These are phyloP conservation scores for Lipomyces starkeyi DNA, from an alignment of 805 yeast genomes.

Conservation along the genomic window DNA sequence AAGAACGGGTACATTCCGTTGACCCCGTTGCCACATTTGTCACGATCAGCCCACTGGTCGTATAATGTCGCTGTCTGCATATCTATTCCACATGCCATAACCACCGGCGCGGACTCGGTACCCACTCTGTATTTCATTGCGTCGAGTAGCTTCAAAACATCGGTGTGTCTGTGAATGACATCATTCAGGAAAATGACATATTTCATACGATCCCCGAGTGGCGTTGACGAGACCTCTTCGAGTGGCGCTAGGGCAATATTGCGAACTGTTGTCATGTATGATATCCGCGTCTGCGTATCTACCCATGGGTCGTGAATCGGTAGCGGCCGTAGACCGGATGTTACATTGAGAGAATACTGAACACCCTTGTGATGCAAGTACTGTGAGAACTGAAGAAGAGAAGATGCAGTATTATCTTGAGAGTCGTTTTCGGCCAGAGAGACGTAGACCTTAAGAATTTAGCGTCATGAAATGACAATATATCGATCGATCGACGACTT, in stretches of 20 bases:
- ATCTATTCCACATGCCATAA: slow-evolving; percentile 32
- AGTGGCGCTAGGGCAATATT: slow-evolving; percentile 30
- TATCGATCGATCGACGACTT: not conserved
- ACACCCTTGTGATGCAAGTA: slow-evolving; percentile 23
- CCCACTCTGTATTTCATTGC: slow-evolving; percentile 7
- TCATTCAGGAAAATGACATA: slow-evolving; percentile 28
- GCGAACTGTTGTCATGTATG: slow-evolving; percentile 33
- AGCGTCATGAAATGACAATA: not conserved
- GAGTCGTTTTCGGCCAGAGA: slow-evolving; percentile 34
- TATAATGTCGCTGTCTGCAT: slow-evolving; percentile 31
- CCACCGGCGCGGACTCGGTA: slow-evolving; percentile 17
- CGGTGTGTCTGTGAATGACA: slow-evolving; percentile 27
- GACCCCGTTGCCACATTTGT: slow-evolving; percentile 23
- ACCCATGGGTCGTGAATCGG: slow-evolving; percentile 33
- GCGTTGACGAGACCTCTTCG: slow-evolving; percentile 10
- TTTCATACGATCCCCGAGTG: slow-evolving; percentile 18
- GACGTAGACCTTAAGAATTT: slow-evolving; percentile 19
- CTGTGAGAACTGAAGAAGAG: slow-evolving; percentile 22
- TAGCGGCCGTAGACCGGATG: slow-evolving; percentile 25
- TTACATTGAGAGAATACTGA: slow-evolving; percentile 20
- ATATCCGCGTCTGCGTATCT: slow-evolving; percentile 22
- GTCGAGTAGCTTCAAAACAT: slow-evolving; percentile 24
- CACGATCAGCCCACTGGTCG: slow-evolving; percentile 34
- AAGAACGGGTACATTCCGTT: slow-evolving; percentile 30
- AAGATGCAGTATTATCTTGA: slow-evolving; percentile 27